Evolutionary conservation across 345 rosid species (phyloP).

Genomic region (Pistacia vera): DNA sequence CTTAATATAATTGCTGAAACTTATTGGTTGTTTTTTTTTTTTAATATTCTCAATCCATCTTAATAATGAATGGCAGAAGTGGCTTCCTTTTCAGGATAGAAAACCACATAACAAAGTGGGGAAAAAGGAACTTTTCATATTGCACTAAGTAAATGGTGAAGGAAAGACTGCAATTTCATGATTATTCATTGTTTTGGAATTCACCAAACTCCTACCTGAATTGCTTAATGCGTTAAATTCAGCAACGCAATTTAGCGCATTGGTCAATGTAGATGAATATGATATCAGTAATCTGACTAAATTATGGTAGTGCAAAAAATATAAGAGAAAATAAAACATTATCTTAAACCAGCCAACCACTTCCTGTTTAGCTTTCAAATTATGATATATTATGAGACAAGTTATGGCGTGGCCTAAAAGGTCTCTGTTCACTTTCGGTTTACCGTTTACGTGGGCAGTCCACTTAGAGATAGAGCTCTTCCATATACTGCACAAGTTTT

Average conservation of each 20-base stretch:
- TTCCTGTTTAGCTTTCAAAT: not conserved
- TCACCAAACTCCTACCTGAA: no score
- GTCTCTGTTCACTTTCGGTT: constrained; percentile 10
- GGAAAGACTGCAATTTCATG: not conserved
- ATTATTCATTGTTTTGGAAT: no score
- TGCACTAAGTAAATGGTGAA: not conserved
- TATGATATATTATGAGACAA: not conserved
- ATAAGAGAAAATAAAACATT: not conserved
- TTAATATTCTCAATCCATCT: no score
- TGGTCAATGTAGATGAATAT: not conserved
- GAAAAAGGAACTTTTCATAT: not conserved
- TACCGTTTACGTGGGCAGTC: constrained; percentile 10
- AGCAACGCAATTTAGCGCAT: not conserved
- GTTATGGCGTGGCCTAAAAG: constrained; percentile 11
- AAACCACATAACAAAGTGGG: not conserved
- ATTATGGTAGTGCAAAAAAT: not conserved
- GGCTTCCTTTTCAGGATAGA: not conserved
- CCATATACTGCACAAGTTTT: not conserved
- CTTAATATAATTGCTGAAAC: no score
- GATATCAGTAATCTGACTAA: not conserved
- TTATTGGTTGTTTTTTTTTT: no score
- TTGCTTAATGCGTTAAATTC: no score
- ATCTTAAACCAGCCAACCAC: constrained; percentile 5
- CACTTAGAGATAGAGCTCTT: constrained; percentile 7
- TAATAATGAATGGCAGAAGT: not conserved